These are phyloP conservation scores for Exophiala phaeomuriformis DNA, from an alignment of 2,329 filamentous ascomycete species.

Conservation along the genomic window DNA sequence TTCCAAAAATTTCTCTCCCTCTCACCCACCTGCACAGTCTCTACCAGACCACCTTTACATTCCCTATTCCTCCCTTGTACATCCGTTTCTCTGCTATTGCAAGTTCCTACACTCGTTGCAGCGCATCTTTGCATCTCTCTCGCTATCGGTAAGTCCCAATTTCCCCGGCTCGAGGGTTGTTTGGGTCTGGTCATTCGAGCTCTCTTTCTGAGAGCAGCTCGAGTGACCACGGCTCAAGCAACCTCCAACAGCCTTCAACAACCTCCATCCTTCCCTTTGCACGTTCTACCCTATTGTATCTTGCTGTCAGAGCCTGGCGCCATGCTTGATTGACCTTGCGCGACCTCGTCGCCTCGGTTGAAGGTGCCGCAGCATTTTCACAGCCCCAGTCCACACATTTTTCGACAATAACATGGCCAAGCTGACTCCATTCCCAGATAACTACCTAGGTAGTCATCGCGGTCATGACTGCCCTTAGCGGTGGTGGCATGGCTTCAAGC, in stretches of 20 bases:
- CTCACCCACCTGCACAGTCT: conserved; percentile 4
- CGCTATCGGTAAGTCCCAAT: conserved; percentile 1
- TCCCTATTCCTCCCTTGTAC: conserved; percentile 10
- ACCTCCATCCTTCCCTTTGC: too few relatives aligned
- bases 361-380: too few relatives aligned
- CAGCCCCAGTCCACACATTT: too few relatives aligned
- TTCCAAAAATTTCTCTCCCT: conserved; percentile 7
- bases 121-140: conserved; percentile 11
- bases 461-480: conserved; percentile 13
- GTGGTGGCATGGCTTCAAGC: conserved; percentile 15
- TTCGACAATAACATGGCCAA: too few relatives aligned
- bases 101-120: background rate
- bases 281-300: too few relatives aligned
- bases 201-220: background rate
- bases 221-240: background rate
- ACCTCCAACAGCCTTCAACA: too few relatives aligned
- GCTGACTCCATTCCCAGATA: background rate
- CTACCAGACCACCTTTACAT: conserved; percentile 2
- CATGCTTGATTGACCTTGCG: too few relatives aligned
- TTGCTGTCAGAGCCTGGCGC: too few relatives aligned
- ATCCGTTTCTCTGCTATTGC: background rate
- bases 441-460: background rate
- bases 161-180: background rate
- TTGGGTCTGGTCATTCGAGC: background rate
- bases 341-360: too few relatives aligned